phyloP scores from a whole-genome alignment of 106 monocot genomes.

The Dendrobium nobile region DNA sequence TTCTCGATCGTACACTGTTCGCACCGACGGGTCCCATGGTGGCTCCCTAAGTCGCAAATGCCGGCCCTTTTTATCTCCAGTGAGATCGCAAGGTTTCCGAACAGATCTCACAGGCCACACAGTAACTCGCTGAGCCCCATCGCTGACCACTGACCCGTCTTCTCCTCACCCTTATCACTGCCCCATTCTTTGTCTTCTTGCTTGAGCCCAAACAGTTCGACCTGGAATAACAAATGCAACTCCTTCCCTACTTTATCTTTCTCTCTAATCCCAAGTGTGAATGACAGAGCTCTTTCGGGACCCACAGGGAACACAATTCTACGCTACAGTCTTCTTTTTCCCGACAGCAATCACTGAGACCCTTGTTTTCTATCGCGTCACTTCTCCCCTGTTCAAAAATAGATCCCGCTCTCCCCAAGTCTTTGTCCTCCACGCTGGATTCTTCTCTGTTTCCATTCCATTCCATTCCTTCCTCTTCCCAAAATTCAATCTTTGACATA shows the following conservation, averaged over 20 bases:
- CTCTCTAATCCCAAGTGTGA: slow-evolving; percentile 7
- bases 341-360: not conserved
- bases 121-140: no score
- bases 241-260: not conserved
- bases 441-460: no score
- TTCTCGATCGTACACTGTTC: no score
- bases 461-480: not conserved
- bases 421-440: not conserved
- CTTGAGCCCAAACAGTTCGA: not conserved
- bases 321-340: not conserved
- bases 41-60: no score
- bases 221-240: not conserved
- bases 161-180: not conserved
- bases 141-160: not conserved
- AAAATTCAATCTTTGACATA: not conserved
- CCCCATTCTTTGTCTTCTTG: not conserved
- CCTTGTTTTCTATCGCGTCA: not conserved
- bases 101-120: no score
- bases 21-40: no score
- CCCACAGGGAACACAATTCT: not conserved
- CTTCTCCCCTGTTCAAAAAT: not conserved
- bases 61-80: no score
- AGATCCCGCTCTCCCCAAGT: not conserved
- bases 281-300: not conserved
- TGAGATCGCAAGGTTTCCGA: no score